Evolutionary conservation across 805 yeast species (phyloP).

Genomic region (Starmerella floris): DNA sequence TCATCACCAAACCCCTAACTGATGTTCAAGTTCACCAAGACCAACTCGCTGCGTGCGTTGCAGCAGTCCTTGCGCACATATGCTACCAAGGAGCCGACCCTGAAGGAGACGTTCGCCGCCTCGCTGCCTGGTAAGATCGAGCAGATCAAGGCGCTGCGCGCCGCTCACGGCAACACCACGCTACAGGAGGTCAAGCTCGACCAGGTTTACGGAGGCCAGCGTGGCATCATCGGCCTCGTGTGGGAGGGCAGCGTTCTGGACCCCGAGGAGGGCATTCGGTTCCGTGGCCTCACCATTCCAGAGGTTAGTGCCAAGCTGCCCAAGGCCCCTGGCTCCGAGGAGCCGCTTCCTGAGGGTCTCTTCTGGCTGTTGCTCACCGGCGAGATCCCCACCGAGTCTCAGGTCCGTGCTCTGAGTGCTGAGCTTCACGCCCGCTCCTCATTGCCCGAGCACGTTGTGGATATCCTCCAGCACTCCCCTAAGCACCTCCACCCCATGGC

Average conservation of each 20-base stretch:
- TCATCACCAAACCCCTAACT: background rate
- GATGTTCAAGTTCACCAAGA: conserved; percentile 13
- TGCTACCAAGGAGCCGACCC: conserved; percentile 32
- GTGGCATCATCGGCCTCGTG: conserved; percentile 73
- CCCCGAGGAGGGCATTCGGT: conserved; percentile 74
- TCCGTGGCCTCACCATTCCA: conserved; percentile 74
- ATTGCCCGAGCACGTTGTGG: conserved; percentile 65
- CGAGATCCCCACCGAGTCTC: conserved; percentile 62
- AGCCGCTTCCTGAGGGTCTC: conserved; percentile 65
- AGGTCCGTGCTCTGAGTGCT: conserved; percentile 55
- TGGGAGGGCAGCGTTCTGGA: conserved; percentile 85
- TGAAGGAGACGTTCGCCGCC: conserved; percentile 90
- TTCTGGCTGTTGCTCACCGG: conserved; percentile 78
- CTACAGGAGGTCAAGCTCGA: conserved; percentile 64
- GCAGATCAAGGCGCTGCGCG: conserved; percentile 75
- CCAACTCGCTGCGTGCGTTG: conserved; percentile 8
- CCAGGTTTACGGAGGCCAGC: conserved; percentile 85
- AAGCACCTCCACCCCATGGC: conserved; percentile 78
- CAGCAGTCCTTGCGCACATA: conserved; percentile 18
- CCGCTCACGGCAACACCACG: conserved; percentile 69
- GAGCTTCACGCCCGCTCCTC: conserved; percentile 69
- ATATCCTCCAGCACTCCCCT: conserved; percentile 61
- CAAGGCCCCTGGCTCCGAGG: conserved; percentile 52
- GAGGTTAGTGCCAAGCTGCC: conserved; percentile 64
- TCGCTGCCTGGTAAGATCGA: conserved; percentile 84